phyloP scores from a whole-genome alignment of 2,329 filamentous ascomycete species.

The Erysiphe pulchra region DNA sequence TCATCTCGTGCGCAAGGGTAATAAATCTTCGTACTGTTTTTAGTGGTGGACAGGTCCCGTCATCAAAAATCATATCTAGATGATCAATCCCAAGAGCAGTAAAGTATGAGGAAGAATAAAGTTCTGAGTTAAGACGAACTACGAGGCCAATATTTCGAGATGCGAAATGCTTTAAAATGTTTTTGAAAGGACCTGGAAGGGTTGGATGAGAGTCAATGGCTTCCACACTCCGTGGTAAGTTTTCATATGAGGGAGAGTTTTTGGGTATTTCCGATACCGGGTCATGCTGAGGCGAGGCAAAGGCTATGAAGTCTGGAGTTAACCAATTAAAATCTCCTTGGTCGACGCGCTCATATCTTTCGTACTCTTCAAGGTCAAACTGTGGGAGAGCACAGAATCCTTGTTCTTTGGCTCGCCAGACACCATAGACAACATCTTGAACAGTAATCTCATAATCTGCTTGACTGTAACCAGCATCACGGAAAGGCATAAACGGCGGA shows the following conservation, averaged over 20 bases:
- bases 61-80: conserved; percentile 98
- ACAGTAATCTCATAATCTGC: conserved; percentile 90
- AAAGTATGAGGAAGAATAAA: conserved; percentile 95
- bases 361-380: conserved; percentile 93
- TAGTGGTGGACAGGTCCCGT: conserved; percentile 81
- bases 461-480: conserved; percentile 93
- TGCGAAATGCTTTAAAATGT: conserved; percentile 72
- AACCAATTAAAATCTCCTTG: conserved; percentile 99
- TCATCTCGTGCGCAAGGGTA: conserved; percentile 80
- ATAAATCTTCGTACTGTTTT: conserved; percentile 86
- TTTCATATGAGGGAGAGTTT: conserved; percentile 45
- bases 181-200: conserved; percentile 77
- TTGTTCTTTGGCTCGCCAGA: conserved; percentile 97
- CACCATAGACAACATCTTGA: conserved; percentile 91
- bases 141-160: conserved; percentile 78
- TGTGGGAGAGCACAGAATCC: conserved; percentile 74
- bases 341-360: conserved; percentile 83
- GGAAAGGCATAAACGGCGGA: conserved; percentile 94
- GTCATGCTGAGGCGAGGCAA: conserved; percentile 75
- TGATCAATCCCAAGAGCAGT: conserved; percentile 86
- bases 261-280: conserved; percentile 48
- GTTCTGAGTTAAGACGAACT: conserved; percentile 78
- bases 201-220: conserved; percentile 44
- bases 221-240: conserved; percentile 49
- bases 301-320: conserved; percentile 80